Evolutionary conservation across 371 early-diverging fungal species (phyloP).

Genomic region (Caulochytrium protostelioides): DNA sequence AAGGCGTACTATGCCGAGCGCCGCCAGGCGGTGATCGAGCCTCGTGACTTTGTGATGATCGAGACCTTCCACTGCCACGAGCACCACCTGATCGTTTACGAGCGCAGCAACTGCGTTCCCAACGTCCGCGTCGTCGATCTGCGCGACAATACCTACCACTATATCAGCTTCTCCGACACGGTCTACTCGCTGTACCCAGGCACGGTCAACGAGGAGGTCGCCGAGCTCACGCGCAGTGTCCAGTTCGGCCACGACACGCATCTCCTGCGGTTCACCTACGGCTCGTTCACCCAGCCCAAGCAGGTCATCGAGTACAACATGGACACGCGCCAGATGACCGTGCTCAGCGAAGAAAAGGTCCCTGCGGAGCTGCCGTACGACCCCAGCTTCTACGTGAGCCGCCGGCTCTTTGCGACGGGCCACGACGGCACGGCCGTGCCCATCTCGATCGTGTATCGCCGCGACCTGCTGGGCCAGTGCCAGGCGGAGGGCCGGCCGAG

Average conservation of each 20-base stretch:
- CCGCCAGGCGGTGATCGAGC: constrained; percentile 26
- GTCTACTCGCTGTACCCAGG: constrained; percentile 27
- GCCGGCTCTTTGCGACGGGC: constrained; percentile 25
- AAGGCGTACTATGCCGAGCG: not conserved
- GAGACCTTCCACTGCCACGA: constrained; percentile 26
- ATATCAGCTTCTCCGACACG: constrained; percentile 32
- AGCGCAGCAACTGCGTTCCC: constrained; percentile 35
- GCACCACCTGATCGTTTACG: constrained; percentile 29
- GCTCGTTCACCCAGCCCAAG: constrained; percentile 28
- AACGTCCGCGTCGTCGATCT: constrained; percentile 28
- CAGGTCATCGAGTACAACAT: constrained; percentile 34
- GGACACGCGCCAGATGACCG: constrained; percentile 16
- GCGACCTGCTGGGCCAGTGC: constrained; percentile 16
- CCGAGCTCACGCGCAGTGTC: constrained; percentile 13
- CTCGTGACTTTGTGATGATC: constrained; percentile 30
- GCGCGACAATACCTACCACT: constrained; percentile 20
- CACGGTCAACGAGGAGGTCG: constrained; percentile 19
- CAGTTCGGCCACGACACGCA: constrained; percentile 18
- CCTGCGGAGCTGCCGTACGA: constrained; percentile 11
- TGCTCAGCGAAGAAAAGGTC: constrained; percentile 27
- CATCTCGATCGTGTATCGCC: constrained; percentile 28
- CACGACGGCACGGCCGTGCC: constrained; percentile 33
- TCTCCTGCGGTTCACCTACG: constrained; percentile 23
- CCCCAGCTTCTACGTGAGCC: constrained; percentile 10
- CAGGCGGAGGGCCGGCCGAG: constrained; percentile 14